Evolutionary conservation across 345 rosid species (phyloP), one percentile per base, ranked within the genome.

Genomic region (Gossypium anomalum): DNA sequence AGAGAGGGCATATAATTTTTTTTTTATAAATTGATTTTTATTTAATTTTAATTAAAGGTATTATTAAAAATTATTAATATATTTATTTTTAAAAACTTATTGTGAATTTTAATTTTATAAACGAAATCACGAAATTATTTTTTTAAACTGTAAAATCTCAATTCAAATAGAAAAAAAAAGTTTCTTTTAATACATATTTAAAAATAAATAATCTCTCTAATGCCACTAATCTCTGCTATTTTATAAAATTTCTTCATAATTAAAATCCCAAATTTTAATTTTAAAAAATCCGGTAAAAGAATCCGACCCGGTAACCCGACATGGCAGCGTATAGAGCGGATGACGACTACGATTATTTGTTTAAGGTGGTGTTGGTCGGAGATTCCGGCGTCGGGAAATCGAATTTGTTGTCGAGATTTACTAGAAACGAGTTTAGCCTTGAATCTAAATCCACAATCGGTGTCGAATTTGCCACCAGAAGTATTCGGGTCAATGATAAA

Each of bases 371-470:
- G 29, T 69, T 91, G 76, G 89, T 92, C 48, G 95, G 97, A 1
- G 95, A 91, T 81, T 91, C 93, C 0, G 97, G 95, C 0, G 93
- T 89, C 1, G 94, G 98, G 49, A 93, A 93, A 79, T 91, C 94
- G 7, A 93, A 91, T 73, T 79, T 91, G 59, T 73, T 91, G 20
- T 81, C 95, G 0, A 85, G 98, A 64, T 93, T 91, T 81, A 85
- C 95, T 9, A 86, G 79, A 70, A 89, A 93, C n/a, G 95, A 93
- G 81, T 93, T 93, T 73, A 92, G 93, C 75, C 85, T 81, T 71
- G 90, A 89, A 80, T 91, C 97, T 13, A 89, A 90, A 74, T 89
- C 97, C 27, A 93, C 95, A 29, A 93, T 89, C 5, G 98, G 98
- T 65, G 97, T 89, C 2, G 97, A 93, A 78, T 93, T 93, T 52